Conservation (phyloP, 2,329 filamentous ascomycete species). For the Diaporthe citrichinensis region DNA sequence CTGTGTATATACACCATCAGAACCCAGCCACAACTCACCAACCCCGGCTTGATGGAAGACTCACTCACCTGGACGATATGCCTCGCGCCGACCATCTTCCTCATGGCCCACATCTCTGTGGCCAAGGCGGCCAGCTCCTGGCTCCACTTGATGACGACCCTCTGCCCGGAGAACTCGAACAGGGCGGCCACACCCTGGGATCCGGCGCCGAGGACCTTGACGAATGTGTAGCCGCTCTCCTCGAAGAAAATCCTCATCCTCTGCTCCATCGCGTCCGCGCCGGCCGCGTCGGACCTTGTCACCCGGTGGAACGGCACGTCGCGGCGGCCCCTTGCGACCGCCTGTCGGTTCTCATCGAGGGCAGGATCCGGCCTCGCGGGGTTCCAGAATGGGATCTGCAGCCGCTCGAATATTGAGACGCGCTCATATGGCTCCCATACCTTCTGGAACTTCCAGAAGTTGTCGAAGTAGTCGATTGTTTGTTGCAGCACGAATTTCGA, state of each 20-base stretch:
- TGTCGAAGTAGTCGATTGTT: slow-evolving; percentile 24
- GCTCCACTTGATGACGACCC: slow-evolving; percentile 12
- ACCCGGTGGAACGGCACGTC: background rate
- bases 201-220: slow-evolving; percentile 19
- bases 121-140: background rate
- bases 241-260: background rate
- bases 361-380: slow-evolving; percentile 20
- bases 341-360: background rate
- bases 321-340: background rate
- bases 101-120: slow-evolving; percentile 18
- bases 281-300: background rate
- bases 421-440: background rate
- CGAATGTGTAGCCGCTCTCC: background rate
- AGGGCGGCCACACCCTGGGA: slow-evolving; percentile 15
- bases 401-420: background rate
- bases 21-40: background rate
- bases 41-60: background rate
- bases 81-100: slow-evolving; percentile 12
- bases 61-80: slow-evolving; percentile 34
- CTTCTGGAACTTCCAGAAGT: background rate
- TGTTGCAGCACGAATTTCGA: slow-evolving; percentile 11
- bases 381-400: background rate
- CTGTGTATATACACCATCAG: background rate
- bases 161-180: background rate
- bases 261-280: background rate